phyloP scores from a whole-genome alignment of 2,329 filamentous ascomycete species.

The Westerdykella sp. region DNA sequence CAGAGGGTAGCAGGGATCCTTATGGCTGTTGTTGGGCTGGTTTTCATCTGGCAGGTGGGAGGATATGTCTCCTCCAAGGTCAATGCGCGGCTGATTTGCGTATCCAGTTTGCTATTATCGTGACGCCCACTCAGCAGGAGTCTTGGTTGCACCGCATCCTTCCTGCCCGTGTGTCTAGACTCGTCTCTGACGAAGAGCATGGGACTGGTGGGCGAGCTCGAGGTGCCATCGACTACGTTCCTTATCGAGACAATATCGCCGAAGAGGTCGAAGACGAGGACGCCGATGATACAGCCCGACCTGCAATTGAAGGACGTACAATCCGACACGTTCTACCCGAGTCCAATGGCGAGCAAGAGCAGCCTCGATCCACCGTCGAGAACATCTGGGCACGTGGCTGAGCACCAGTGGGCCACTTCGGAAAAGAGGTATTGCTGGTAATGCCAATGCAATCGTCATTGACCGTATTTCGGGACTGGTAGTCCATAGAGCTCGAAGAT shows the following conservation, averaged over 20 bases:
- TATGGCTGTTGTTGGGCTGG: slow-evolving; percentile 43
- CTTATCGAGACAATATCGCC: slow-evolving; percentile 30
- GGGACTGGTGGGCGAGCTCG: slow-evolving; percentile 12
- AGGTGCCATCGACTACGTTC: slow-evolving; percentile 26
- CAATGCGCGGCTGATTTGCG: background rate
- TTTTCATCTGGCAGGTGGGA: slow-evolving; percentile 30
- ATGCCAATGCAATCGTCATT: no score
- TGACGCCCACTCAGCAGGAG: slow-evolving; percentile 22
- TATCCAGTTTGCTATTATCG: slow-evolving; percentile 28
- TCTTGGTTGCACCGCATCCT: slow-evolving; percentile 29
- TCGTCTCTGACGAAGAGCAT: slow-evolving; percentile 26
- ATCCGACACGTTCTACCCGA: slow-evolving; percentile 3
- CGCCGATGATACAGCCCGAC: slow-evolving; percentile 12
- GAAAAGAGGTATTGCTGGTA: no score
- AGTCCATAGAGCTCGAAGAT: no score
- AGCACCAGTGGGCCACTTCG: background rate
- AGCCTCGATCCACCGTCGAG: slow-evolving; percentile 16
- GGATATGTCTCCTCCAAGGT: background rate
- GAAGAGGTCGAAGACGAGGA: slow-evolving; percentile 18
- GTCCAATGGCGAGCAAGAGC: slow-evolving; percentile 6
- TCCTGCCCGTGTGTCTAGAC: slow-evolving; percentile 27
- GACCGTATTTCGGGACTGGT: no score
- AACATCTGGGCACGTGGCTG: slow-evolving; percentile 20
- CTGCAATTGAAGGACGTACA: slow-evolving; percentile 14
- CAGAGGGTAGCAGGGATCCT: slow-evolving; percentile 50